These are phyloP conservation scores for Laetiporus sulphureus DNA, from an alignment of 1,284 basidiomycete genomes.

Conservation along the genomic window DNA sequence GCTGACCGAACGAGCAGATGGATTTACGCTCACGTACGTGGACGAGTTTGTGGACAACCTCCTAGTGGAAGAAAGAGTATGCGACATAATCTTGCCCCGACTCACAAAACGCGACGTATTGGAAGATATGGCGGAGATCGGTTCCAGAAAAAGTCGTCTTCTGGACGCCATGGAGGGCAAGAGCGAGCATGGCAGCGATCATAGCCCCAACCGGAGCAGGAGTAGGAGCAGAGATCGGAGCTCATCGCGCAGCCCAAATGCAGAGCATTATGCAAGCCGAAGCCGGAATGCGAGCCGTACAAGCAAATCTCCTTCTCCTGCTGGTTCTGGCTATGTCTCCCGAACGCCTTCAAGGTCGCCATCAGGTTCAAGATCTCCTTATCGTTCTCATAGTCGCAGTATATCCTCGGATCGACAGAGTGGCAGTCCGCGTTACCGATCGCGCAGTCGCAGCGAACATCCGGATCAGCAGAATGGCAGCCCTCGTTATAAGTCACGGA, in stretches of 20 bases:
- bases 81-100: conserved; percentile 93
- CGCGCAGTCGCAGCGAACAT: conserved; percentile 1
- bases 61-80: conserved; percentile 86
- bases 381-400: conserved; percentile 50
- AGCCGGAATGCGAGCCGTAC: conserved; percentile 25
- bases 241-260: conserved; percentile 18
- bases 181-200: conserved; percentile 38
- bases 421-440: conserved; percentile 9
- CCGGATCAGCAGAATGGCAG: no score
- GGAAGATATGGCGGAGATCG: conserved; percentile 89
- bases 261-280: conserved; percentile 17
- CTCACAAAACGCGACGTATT: conserved; percentile 81
- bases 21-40: conserved; percentile 81
- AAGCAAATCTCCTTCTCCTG: conserved; percentile 33
- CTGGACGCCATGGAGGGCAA: conserved; percentile 78
- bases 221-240: conserved; percentile 29
- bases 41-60: conserved; percentile 91
- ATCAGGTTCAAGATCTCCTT: conserved; percentile 36
- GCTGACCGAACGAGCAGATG: conserved; percentile 38
- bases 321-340: conserved; percentile 54
- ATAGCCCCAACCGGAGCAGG: conserved; percentile 26
- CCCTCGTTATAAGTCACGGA: conserved; percentile 20
- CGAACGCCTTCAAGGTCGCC: conserved; percentile 51
- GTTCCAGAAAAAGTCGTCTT: conserved; percentile 73
- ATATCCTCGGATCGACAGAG: conserved; percentile 54